These are phyloP conservation scores for Ilex aquifolium DNA, from an alignment of 257 asterid genomes.

Conservation along the genomic window DNA sequence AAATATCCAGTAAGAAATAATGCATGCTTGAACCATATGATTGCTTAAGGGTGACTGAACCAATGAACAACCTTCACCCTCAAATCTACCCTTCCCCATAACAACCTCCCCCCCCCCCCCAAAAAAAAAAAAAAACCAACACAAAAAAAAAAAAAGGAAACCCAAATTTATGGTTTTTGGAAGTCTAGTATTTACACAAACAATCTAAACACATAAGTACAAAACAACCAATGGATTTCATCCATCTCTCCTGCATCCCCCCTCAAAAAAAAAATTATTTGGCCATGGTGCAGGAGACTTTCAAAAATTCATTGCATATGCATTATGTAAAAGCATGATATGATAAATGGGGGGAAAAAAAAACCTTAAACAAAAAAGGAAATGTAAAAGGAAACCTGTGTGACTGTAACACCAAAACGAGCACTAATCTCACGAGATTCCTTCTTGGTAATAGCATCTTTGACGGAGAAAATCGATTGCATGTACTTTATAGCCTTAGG, in stretches of 20 bases:
- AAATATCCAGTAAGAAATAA: background rate
- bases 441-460: conserved; percentile 82
- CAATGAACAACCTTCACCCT: conserved; percentile 1
- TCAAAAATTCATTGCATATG: too few relatives aligned
- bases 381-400: conserved; percentile 57
- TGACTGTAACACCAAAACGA: conserved; percentile 85
- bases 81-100: background rate
- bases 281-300: too few relatives aligned
- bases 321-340: background rate
- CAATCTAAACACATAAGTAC: too few relatives aligned
- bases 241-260: background rate
- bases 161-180: too few relatives aligned
- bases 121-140: background rate
- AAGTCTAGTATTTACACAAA: too few relatives aligned
- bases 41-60: background rate
- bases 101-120: background rate
- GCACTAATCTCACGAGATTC: conserved; percentile 90
- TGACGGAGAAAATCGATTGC: conserved; percentile 78
- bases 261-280: background rate
- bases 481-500: conserved; percentile 92
- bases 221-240: too few relatives aligned
- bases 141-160: background rate
- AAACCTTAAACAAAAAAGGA: background rate
- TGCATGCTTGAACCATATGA: too few relatives aligned
- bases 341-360: conserved; percentile 5